Conservation (phyloP, 176 grass and related monocot species). For the Tillandsia leiboldiana region DNA sequence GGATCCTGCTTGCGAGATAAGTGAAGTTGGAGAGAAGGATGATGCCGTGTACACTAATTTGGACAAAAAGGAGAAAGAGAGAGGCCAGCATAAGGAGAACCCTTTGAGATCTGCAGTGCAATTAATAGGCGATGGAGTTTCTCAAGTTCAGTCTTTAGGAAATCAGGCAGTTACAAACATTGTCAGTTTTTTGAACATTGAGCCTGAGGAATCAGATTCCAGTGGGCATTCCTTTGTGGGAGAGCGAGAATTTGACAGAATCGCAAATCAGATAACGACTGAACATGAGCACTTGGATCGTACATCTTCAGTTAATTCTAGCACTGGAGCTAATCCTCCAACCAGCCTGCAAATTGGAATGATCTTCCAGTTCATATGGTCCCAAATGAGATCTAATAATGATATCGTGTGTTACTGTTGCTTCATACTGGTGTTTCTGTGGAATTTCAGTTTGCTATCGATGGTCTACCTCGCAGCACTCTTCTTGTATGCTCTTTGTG, state of each 20-base stretch:
- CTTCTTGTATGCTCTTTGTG: constrained; percentile 94
- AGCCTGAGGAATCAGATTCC: constrained; percentile 58
- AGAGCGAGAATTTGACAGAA: constrained; percentile 33
- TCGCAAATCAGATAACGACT: constrained; percentile 37
- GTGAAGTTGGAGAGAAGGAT: constrained; percentile 49
- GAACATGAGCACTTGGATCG: constrained; percentile 39
- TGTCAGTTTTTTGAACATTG: constrained; percentile 91
- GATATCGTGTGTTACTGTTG: constrained; percentile 98
- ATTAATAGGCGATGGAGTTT: constrained; percentile 93
- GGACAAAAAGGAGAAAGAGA: constrained; percentile 43
- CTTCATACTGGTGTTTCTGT: constrained; percentile 82
- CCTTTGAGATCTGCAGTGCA: constrained; percentile 91
- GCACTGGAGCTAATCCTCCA: constrained; percentile 22
- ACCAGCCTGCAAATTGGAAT: constrained; percentile 63
- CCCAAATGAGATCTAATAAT: constrained; percentile 91
- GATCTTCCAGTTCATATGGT: constrained; percentile 80
- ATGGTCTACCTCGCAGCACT: constrained; percentile 94
- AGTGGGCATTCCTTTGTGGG: constrained; percentile 27
- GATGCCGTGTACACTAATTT: constrained; percentile 28
- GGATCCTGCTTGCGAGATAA: constrained; percentile 62
- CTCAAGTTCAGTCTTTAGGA: constrained; percentile 88
- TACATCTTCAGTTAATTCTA: constrained; percentile 56
- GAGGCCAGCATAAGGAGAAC: constrained; percentile 53
- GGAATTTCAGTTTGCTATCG: constrained; percentile 97
- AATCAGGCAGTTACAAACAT: constrained; percentile 99